A percentile compares a stretch with the other conserved stretches of the same genome.
These are phyloP conservation scores for Microbotryum scabiosae DNA, from an alignment of 1,284 basidiomycete genomes.

Conservation along the genomic window DNA sequence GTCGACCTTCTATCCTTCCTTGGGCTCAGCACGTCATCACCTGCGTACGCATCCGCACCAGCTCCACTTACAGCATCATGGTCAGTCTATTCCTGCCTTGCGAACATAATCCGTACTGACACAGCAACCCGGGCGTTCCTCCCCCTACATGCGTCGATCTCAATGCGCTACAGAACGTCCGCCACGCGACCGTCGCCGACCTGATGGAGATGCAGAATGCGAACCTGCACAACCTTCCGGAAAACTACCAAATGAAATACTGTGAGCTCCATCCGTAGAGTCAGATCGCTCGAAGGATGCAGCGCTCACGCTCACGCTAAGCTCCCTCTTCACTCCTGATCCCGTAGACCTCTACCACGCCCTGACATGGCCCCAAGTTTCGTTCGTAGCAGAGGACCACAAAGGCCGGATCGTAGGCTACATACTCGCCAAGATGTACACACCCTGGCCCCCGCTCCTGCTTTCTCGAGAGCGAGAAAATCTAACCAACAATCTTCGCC, in stretches of 20 bases:
- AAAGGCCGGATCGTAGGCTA: conserved; percentile 87
- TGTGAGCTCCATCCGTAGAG: conserved; percentile 49
- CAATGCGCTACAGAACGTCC: no score
- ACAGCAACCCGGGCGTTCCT: no score
- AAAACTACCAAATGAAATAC: conserved; percentile 55
- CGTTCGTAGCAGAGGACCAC: conserved; percentile 85
- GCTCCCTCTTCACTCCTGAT: neutral
- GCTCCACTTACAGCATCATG: no score
- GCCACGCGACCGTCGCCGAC: conserved; percentile 44
- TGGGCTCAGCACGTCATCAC: no score
- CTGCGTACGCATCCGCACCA: no score
- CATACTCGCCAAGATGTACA: conserved; percentile 83
- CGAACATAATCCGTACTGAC: no score
- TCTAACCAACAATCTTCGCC: neutral
- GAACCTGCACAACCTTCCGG: conserved; percentile 76
- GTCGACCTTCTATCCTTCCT: no score
- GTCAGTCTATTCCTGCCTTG: no score
- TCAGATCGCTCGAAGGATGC: neutral
- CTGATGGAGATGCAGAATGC: conserved; percentile 84
- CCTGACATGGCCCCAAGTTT: conserved; percentile 86
- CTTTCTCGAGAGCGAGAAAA: neutral
- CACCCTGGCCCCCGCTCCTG: neutral
- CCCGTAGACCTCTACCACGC: conserved; percentile 72
- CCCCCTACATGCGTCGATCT: no score
- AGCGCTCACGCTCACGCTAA: no score